Evolutionary conservation across 2,329 filamentous ascomycete genomes (phyloP).

Genomic region (Fusarium citri): DNA sequence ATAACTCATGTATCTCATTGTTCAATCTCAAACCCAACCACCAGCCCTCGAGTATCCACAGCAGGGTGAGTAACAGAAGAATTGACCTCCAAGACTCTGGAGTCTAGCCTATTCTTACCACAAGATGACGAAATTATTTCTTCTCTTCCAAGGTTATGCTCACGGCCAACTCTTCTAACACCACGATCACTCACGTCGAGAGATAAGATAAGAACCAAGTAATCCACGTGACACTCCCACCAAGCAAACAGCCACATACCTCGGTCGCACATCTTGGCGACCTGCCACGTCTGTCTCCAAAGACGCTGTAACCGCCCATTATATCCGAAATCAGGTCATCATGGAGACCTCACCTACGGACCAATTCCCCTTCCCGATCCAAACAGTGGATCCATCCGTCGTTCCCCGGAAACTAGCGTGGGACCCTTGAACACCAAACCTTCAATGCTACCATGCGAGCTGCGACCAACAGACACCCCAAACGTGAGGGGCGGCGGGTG

Average conservation of each 20-base stretch:
- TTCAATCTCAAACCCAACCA: not conserved
- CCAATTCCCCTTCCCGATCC: not conserved
- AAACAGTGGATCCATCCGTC: slow-evolving; percentile 1
- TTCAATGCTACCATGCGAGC: slow-evolving; percentile 6
- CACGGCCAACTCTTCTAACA: not conserved
- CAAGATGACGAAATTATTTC: not conserved
- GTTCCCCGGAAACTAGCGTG: slow-evolving; percentile 17
- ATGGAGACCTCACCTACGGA: not conserved
- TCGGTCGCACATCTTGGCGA: not conserved
- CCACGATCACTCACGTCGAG: not conserved
- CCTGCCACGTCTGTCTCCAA: not conserved
- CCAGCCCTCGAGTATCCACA: not conserved
- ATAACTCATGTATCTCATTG: not conserved
- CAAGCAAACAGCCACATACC: not conserved
- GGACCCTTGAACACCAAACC: slow-evolving; percentile 5
- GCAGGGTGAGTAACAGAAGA: not conserved
- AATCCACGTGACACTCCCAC: not conserved
- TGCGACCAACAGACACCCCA: slow-evolving; percentile 7
- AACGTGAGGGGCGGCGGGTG: not conserved
- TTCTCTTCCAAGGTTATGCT: not conserved
- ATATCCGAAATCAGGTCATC: not conserved
- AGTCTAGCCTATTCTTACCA: too few relatives aligned
- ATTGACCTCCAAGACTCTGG: too few relatives aligned
- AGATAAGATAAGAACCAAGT: not conserved
- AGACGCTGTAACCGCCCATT: not conserved